Base-by-base conservation (phyloP, 495 filamentous ascomycete genomes). In the Aspergillus biplanus region DNA sequence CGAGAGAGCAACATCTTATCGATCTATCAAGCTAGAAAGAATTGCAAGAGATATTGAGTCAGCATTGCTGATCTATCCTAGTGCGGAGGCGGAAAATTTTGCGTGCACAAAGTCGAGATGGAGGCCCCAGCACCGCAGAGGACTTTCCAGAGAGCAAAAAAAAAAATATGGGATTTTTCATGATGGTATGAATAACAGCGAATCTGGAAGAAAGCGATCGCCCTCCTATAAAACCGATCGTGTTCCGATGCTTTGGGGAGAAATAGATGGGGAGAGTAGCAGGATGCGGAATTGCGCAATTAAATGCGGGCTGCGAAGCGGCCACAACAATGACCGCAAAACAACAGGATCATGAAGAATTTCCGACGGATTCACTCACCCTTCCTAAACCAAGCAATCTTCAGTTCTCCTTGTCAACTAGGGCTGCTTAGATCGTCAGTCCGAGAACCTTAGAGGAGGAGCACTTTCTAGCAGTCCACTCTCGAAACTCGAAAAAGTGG, bases 1-100 rank as follows among this genome's bases (percentile, higher is more conserved):
- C 95, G 92, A 75, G 93, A 94, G 73, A 97, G 86, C 69, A 96
- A 96, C 82, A 93, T 94, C 88, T 92, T 95, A 66, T 68, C 76
- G 57, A 66, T 71, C 65, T 69, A 75, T 57, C 71, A 56, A 68
- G 37, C 54, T 67, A 59, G n/a, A 56, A 35, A 35, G n/a, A 31
- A 37, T 42, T 58, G 62, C 54, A 46, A n/a, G 49, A 44, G 42
- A 34, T 55, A n/a, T 60, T 61, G 61, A 67, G 56, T 69, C 65
- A 62, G 54, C 52, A 52, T 64, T 59, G 62, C 57, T 47, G 58
- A 46, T 32, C 44, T 11, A 52, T 48, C 61, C 46, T 32, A 59
- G 48, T 56, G 52, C 15, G 13, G 56, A 39, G 48, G n/a, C 7
- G 9, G 46, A 13, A 50, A 8, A 13, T 37, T 42, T 12, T 33